Evolutionary conservation across 2,329 filamentous ascomycete genomes (phyloP), one percentile per base, ranked within the genome.

Genomic region (Sporothrix dimorphospora): DNA sequence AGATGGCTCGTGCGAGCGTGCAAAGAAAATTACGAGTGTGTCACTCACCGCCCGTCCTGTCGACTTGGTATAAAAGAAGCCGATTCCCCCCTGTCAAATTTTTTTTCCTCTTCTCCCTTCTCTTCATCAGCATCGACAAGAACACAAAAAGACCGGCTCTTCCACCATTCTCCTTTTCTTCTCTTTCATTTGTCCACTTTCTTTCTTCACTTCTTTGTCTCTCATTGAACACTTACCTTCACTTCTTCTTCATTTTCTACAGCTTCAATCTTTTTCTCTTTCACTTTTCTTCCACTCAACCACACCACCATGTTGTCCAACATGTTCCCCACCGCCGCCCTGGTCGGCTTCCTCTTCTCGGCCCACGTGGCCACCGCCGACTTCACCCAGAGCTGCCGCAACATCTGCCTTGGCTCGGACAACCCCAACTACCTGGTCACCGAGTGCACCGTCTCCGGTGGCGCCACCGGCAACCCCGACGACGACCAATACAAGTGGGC

Each of bases 401-500:
- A 61, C 19, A 16, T n/a, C 4, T 61, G 57, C 30, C 9, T 61
- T 16, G 14, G 8, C 5, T 12, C 24, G 0, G 30, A 30, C 7
- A 7, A 4, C 6, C 9, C 19, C 30, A 61, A 40, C 34, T 12
- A 21, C 8, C 57, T 61, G 6, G 57, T 61, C 57, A 61, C 57
- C 16, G 57, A 61, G 57, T 61, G 57, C 30, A 1, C n/a, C 1
- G 4, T 61, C 9, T 40, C 34, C 3, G 51, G 51, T 3, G 57
- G 57, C 30, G 27, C 8, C 30, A 21, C 38, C 34, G 55, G 30
- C 30, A 38, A 21, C 55, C 55, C 55, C 30, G 40, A 38, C 55
- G 55, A 61, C 55, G 21, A 55, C 21, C 34, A 61, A 19, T 61
- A 61, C 30, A 6, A 61, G 55, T 61, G 57, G 57, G 30, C 19